These are phyloP conservation scores for Cyclotella baltica DNA, from an alignment of 108 stramenopile genomes.

Conservation along the genomic window DNA sequence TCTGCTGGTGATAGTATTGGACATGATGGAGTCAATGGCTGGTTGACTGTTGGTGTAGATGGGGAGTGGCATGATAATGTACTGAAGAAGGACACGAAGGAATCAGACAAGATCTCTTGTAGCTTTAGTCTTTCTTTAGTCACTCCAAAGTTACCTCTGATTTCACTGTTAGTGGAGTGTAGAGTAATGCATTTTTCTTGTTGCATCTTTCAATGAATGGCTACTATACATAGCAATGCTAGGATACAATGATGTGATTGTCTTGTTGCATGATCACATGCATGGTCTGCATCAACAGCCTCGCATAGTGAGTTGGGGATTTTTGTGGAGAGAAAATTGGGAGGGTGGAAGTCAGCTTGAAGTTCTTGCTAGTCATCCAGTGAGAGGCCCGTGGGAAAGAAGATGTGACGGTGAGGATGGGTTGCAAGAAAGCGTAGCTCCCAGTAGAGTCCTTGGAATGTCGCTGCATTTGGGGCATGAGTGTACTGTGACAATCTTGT, in stretches of 20 bases:
- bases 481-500: conserved; percentile 12
- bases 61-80: background rate
- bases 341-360: background rate
- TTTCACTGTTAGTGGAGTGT: conserved; percentile 12
- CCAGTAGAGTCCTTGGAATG: background rate
- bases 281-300: conserved; percentile 17
- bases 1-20: no score
- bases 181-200: background rate
- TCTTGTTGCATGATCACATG: conserved; percentile 9
- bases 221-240: background rate
- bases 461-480: background rate
- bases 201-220: background rate
- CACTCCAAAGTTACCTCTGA: background rate
- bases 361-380: background rate
- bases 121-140: background rate
- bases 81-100: background rate
- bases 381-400: conserved; percentile 6
- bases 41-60: conserved; percentile 2
- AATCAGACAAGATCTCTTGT: background rate
- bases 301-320: background rate
- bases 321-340: background rate
- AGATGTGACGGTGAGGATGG: conserved; percentile 28
- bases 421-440: conserved; percentile 1
- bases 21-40: background rate
- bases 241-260: background rate